Base-by-base conservation (phyloP, 192 early-diverging fungal genomes). In the Polychytrium aggregatum region DNA sequence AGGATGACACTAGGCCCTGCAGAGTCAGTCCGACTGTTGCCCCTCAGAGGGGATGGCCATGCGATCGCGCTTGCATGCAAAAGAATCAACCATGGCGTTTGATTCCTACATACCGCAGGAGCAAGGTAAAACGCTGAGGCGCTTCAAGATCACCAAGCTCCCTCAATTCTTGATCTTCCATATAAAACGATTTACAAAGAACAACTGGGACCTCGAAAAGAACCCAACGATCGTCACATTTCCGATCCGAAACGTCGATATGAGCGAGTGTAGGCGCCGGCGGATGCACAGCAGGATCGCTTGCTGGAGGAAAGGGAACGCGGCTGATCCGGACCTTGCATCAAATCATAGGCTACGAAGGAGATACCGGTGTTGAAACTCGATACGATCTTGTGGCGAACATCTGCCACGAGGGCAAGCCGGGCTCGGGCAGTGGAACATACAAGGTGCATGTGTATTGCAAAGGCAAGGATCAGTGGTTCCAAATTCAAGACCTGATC, bases 191-290 rank as follows among this genome's bases (percentile, higher is more conserved):
- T 90, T 98, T 46, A 77, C 80, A 0, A 92, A 87, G 50, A 86
- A 84, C 62, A 85, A 79, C 39, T 88, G 84, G 64, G 63, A 74
- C 0, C 57, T 62, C 18, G 95, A 98, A 57, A 94, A 94, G 65
- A 98, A 98, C 57, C 87, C 87, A 0, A 98, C 95, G 0, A 92
- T 98, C 52, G 90, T 98, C 3, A 94, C 90, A 48, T 98, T 88
- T 46, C 86, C 91, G 1, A 83, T 94, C 37, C 84, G 82, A 42
- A 83, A 84, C 46, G 56, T 93, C 5, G 82, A 88, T 44, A 82
- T 98, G 82, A 55, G 77, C 10, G 80, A 87, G 22, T 83, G 86
- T 88, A 76, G 42, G 50, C 42, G n/a, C 30, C n/a, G n/a, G n/a
- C n/a, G n/a, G n/a, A n/a, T n/a, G n/a, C n/a, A n/a, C n/a, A n/a